Evolutionary conservation across 805 yeast genomes (phyloP).

Genomic region (Kodamaea kaohsiungensis): DNA sequence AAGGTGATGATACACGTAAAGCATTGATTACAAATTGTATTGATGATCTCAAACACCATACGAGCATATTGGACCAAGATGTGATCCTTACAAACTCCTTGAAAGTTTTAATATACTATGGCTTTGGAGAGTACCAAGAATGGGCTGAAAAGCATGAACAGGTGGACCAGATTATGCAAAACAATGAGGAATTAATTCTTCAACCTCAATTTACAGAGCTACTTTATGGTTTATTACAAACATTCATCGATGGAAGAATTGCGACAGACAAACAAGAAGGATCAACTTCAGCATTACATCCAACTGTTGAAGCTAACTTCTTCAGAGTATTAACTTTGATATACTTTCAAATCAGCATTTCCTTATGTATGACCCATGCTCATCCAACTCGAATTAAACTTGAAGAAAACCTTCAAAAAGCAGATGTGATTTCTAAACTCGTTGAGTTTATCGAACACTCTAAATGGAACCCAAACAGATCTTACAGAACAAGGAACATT

Average conservation of each 20-base stretch:
- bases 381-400: slow-evolving; percentile 13
- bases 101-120: slow-evolving; percentile 22
- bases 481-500: slow-evolving; percentile 56
- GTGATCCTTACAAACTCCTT: slow-evolving; percentile 8
- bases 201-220: slow-evolving; percentile 5
- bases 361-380: slow-evolving; percentile 15
- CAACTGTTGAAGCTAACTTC: slow-evolving; percentile 8
- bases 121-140: slow-evolving; percentile 26
- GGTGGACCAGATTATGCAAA: slow-evolving; percentile 14
- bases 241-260: slow-evolving; percentile 8
- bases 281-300: neutral
- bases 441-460: slow-evolving; percentile 60
- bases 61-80: neutral
- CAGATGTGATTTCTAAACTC: slow-evolving; percentile 45
- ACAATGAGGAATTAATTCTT: slow-evolving; percentile 7
- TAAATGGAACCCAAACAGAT: slow-evolving; percentile 52
- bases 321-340: slow-evolving; percentile 35
- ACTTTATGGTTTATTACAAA: slow-evolving; percentile 12
- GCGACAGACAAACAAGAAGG: neutral
- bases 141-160: slow-evolving; percentile 18
- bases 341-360: slow-evolving; percentile 33
- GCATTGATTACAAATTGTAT: neutral
- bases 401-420: slow-evolving; percentile 22
- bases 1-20: slow-evolving; percentile 6
- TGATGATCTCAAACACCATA: slow-evolving; percentile 3